These are phyloP conservation scores for Phlegmacium glaucopus DNA, from an alignment of 768 basidiomycete species.

Conservation along the genomic window DNA sequence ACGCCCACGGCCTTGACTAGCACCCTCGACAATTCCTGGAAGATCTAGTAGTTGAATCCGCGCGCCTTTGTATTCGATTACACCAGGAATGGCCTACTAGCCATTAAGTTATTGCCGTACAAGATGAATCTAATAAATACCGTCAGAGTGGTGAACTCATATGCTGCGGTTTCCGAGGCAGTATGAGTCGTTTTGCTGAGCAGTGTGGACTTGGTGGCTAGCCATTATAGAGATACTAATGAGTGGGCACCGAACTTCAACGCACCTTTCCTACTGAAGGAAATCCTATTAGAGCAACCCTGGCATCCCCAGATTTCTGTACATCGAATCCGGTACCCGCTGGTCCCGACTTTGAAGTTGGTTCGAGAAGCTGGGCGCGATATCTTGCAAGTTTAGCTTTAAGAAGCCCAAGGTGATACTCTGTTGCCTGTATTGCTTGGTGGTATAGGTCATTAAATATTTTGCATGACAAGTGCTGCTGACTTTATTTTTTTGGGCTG, in stretches of 20 bases:
- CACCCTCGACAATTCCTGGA: conserved; percentile 94
- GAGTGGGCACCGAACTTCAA: background rate
- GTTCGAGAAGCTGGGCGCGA: conserved; percentile 92
- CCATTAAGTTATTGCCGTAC: conserved; percentile 1
- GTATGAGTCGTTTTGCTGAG: conserved; percentile 92
- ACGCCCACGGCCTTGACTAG: conserved; percentile 85
- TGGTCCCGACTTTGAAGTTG: conserved; percentile 77
- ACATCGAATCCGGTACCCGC: conserved; percentile 87
- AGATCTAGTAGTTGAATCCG: conserved; percentile 93
- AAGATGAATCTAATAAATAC: conserved; percentile 34
- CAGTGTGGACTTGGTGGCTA: conserved; percentile 68
- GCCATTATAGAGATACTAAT: background rate
- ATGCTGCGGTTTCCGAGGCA: conserved; percentile 82
- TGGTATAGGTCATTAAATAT: conserved; percentile 8
- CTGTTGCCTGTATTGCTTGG: conserved; percentile 66
- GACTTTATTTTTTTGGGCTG: conserved; percentile 96
- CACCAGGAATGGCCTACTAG: conserved; percentile 88
- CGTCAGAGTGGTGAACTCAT: conserved; percentile 93
- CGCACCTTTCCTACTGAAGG: conserved; percentile 88
- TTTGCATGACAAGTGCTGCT: conserved; percentile 5
- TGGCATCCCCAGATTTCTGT: conserved; percentile 77
- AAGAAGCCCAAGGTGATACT: conserved; percentile 89
- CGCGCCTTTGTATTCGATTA: conserved; percentile 90
- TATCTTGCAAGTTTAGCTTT: conserved; percentile 96
- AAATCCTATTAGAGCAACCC: conserved; percentile 92